Base-by-base conservation (phyloP, 1,284 basidiomycete genomes). In the Takashimella tepidaria region DNA sequence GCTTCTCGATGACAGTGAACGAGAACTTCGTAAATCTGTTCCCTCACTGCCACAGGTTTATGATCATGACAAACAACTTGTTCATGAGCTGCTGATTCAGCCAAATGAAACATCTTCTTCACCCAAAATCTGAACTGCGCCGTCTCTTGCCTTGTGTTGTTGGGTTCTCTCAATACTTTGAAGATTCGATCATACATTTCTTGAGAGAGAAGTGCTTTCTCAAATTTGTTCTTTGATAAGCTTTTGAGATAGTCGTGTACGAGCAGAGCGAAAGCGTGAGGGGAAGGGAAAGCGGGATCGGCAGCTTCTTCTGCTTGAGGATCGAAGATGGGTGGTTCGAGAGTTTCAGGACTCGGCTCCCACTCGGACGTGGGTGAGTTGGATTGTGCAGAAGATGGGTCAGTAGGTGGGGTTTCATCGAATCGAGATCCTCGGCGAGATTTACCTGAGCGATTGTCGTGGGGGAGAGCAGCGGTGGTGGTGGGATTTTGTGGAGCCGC, bases 51-150 rank as follows among this genome's bases (percentile, higher is more conserved):
- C 12, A 89, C 84, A 0, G 86, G 82, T 16, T 82, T 79, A 58
- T 81, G 79, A 54, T 87, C 82, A 64, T 87, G 85, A 19, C 86
- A 72, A 24, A 89, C 78, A 54, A 79, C 78, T 23, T 76, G 68
- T 13, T 74, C 69, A 23, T 68, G 55, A 22, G 54, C 73, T 59
- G 45, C 76, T 69, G 49, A 72, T 16, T 37, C 31, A 47, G 78
- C 79, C 5, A 87, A 64, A 47, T 74, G 75, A 67, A 88, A 88
- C 82, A 84, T 88, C 77, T 86, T 87, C 62, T 85, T 82, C 4
- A 84, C 86, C 87, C 87, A 89, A 73, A 83, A 87, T 45, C 85
- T 81, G 68, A 88, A 88, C 61, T 85, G 84, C 1, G 84, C 78
- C 4, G 80, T 82, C 58, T 81, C 79, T 46, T 77, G 61, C 42